A percentile compares a stretch with the other conserved stretches of the same genome.
phyloP scores from a whole-genome alignment of 148 eudicot genomes.

The Arbutus unedo region DNA sequence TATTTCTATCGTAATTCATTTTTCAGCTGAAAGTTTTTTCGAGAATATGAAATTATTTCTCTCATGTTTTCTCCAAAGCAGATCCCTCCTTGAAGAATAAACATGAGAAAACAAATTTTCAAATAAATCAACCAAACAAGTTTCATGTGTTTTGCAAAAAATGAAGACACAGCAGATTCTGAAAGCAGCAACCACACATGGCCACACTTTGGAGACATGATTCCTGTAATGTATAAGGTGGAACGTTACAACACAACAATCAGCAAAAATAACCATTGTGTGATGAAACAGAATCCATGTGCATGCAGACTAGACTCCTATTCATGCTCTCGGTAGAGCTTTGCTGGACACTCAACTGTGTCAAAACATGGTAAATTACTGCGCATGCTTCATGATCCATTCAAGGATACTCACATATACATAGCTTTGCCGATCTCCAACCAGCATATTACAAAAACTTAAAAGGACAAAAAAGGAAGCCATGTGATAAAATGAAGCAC shows the following conservation, averaged over 20 bases:
- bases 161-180: too few relatives aligned
- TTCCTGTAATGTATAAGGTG: neutral
- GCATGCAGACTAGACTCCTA: slow-evolving; percentile 4
- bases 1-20: too few relatives aligned
- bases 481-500: neutral
- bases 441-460: neutral
- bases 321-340: neutral
- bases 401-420: neutral
- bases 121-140: too few relatives aligned
- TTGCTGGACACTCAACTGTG: neutral
- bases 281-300: neutral
- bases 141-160: too few relatives aligned
- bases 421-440: neutral
- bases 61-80: too few relatives aligned
- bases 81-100: too few relatives aligned
- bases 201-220: neutral
- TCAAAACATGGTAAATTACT: neutral
- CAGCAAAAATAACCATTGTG: neutral
- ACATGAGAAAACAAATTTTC: too few relatives aligned
- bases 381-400: neutral
- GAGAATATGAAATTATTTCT: too few relatives aligned
- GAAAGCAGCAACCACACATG: too few relatives aligned
- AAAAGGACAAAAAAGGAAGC: neutral
- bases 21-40: too few relatives aligned
- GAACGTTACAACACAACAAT: neutral